These are phyloP conservation scores for Fusarium agapanthi DNA, from an alignment of 2,329 filamentous ascomycete species.

Conservation along the genomic window DNA sequence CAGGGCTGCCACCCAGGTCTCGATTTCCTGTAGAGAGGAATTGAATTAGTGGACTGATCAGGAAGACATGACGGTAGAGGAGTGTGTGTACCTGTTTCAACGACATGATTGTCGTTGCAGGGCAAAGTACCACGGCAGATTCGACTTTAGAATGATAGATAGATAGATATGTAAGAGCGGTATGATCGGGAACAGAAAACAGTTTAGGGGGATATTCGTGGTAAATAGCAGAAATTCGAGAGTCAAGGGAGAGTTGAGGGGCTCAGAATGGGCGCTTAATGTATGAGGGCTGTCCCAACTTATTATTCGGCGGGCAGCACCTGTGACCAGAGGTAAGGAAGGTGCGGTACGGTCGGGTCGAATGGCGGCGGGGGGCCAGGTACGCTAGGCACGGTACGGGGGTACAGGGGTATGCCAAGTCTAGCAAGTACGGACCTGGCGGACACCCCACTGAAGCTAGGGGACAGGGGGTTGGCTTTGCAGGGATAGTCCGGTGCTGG, in stretches of 20 bases:
- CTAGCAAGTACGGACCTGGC: slow-evolving; percentile 10
- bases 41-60: slow-evolving; percentile 24
- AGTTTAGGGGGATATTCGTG: slow-evolving; percentile 11
- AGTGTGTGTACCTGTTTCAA: slow-evolving; percentile 65
- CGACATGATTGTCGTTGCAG: slow-evolving; percentile 58
- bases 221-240: slow-evolving; percentile 31
- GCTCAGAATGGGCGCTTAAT: slow-evolving; percentile 38
- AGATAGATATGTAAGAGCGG: slow-evolving; percentile 4
- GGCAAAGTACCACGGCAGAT: slow-evolving; percentile 34
- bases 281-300: slow-evolving; percentile 39
- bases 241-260: slow-evolving; percentile 34
- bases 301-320: slow-evolving; percentile 41
- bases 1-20: slow-evolving; percentile 95
- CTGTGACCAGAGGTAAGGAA: slow-evolving; percentile 29
- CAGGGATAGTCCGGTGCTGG: slow-evolving; percentile 26
- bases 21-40: slow-evolving; percentile 80
- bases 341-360: slow-evolving; percentile 19
- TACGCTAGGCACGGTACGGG: slow-evolving; percentile 39
- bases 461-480: slow-evolving; percentile 9
- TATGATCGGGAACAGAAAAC: slow-evolving; percentile 4
- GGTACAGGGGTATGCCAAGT: slow-evolving; percentile 21
- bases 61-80: slow-evolving; percentile 1
- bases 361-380: slow-evolving; percentile 29
- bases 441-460: neutral
- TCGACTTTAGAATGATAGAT: neutral